Evolutionary conservation across 1,284 basidiomycete genomes (phyloP).

Genomic region (Ganoderma boninense): DNA sequence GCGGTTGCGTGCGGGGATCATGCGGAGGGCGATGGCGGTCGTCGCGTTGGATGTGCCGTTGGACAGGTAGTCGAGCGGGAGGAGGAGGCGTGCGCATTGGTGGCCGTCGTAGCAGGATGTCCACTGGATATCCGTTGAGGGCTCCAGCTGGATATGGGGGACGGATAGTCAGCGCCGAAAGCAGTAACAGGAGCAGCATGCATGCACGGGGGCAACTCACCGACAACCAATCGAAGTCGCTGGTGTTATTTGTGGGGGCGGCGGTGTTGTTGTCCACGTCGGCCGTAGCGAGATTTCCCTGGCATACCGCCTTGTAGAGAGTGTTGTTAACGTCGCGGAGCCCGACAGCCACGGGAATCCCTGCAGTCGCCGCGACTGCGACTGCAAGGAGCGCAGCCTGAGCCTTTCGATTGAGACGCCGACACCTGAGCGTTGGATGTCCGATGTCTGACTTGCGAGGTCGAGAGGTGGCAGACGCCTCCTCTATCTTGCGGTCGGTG

Average conservation of each 20-base stretch:
- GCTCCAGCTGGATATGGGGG: constrained; percentile 21
- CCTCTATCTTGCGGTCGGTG: neutral
- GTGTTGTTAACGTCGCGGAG: neutral
- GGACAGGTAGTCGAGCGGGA: constrained; percentile 48
- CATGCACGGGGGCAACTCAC: neutral
- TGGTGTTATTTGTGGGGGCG: neutral
- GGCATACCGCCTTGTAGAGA: neutral
- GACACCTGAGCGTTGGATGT: neutral
- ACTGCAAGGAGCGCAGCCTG: neutral
- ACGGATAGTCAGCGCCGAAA: neutral
- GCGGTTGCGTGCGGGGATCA: constrained; percentile 37
- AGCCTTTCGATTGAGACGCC: neutral
- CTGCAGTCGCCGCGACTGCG: neutral
- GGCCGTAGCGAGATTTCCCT: neutral
- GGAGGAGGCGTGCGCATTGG: constrained; percentile 35
- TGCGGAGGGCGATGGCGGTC: constrained; percentile 47
- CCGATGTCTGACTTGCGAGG: neutral
- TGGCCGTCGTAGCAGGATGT: constrained; percentile 33
- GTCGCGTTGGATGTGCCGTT: constrained; percentile 25
- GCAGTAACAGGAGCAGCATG: neutral
- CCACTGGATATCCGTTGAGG: constrained; percentile 33
- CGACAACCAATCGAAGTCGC: neutral
- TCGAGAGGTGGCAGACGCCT: no score
- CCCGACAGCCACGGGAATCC: neutral
- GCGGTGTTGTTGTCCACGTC: neutral